Conservation (phyloP, 1,284 basidiomycete genomes). For the Rhodotorula sp. region DNA sequence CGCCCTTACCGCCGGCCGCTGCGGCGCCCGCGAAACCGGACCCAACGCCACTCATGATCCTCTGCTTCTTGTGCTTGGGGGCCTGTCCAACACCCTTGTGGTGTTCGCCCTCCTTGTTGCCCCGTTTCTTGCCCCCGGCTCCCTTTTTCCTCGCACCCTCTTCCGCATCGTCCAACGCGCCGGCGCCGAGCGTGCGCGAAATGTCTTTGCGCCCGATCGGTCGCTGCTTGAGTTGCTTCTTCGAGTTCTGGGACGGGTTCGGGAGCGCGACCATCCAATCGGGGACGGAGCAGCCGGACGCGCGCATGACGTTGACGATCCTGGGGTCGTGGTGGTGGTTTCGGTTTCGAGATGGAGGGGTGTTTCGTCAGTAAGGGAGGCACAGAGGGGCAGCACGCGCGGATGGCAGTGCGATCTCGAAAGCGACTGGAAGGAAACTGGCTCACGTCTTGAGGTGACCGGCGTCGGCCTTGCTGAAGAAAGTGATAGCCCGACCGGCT, state of each 20-base stretch:
- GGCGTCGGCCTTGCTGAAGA: slow-evolving; percentile 90
- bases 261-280: slow-evolving; percentile 80
- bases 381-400: slow-evolving; percentile 20
- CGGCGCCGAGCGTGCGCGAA: slow-evolving; percentile 29
- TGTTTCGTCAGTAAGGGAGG: neutral
- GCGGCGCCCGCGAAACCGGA: neutral
- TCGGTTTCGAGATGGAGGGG: too few relatives aligned
- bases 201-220: slow-evolving; percentile 62
- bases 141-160: slow-evolving; percentile 11
- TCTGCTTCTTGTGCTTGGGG: slow-evolving; percentile 51
- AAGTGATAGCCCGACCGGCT: slow-evolving; percentile 88
- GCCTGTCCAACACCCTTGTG: slow-evolving; percentile 56
- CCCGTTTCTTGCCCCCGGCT: slow-evolving; percentile 49
- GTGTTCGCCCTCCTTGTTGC: slow-evolving; percentile 48
- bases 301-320: slow-evolving; percentile 89
- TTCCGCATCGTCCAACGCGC: slow-evolving; percentile 4
- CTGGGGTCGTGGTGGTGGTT: slow-evolving; percentile 51
- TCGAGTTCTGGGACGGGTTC: slow-evolving; percentile 67
- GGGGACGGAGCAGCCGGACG: slow-evolving; percentile 82
- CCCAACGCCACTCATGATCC: slow-evolving; percentile 40
- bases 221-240: slow-evolving; percentile 72
- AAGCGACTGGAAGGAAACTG: neutral
- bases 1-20: slow-evolving; percentile 55
- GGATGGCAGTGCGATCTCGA: slow-evolving; percentile 1
- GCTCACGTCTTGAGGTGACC: slow-evolving; percentile 83